These are phyloP conservation scores for Scalesia atractyloides DNA, from an alignment of 129 eudicot species.

Conservation along the genomic window DNA sequence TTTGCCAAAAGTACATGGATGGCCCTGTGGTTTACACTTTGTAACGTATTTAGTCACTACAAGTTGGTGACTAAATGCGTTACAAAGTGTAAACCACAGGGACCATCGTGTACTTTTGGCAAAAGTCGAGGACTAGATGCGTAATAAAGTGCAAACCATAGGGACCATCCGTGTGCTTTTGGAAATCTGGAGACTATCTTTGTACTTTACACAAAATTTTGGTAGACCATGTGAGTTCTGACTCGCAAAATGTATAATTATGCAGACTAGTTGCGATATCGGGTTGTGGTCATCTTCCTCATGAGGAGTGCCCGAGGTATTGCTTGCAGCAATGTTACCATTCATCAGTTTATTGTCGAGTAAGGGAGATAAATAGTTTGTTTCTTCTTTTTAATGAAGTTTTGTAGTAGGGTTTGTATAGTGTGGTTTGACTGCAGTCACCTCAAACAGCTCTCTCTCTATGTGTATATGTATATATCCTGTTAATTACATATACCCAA, in stretches of 20 bases:
- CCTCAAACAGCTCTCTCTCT: constrained; percentile 4
- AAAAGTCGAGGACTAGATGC: no score
- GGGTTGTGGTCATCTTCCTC: constrained; percentile 98
- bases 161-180: no score
- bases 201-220: neutral
- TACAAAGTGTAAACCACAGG: no score
- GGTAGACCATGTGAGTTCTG: neutral
- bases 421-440: constrained; percentile 4
- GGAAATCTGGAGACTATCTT: no score
- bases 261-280: constrained; percentile 95
- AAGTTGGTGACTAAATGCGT: no score
- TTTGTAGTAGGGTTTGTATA: constrained; percentile 17
- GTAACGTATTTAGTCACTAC: no score
- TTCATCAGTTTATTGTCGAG: constrained; percentile 63
- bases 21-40: no score
- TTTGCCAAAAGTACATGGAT: no score
- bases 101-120: no score
- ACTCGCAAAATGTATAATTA: constrained; percentile 9
- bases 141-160: no score
- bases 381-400: neutral
- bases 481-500: constrained; percentile 15
- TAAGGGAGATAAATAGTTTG: constrained; percentile 41
- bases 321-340: constrained; percentile 86
- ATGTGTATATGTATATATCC: no score
- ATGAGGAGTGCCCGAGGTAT: constrained; percentile 96